phyloP scores from a whole-genome alignment of 2,329 filamentous ascomycete genomes.

The Emericellopsis atlantica region DNA sequence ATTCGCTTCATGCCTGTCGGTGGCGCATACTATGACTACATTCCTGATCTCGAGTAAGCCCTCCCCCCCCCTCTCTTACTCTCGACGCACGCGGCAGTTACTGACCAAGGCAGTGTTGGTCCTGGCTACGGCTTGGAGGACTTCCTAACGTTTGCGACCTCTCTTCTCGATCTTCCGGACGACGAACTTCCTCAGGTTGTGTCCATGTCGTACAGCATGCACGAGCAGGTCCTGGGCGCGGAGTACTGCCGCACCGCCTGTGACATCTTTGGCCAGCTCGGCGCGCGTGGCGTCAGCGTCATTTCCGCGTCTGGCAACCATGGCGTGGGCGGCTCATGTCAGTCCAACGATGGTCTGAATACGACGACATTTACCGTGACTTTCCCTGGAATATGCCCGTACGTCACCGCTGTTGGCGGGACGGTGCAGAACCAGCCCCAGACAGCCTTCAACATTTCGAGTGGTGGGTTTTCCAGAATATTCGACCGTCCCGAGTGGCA shows the following conservation, averaged over 20 bases:
- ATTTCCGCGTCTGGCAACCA: constrained; percentile 51
- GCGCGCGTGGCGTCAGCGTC: constrained; percentile 53
- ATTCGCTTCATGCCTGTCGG: constrained; percentile 19
- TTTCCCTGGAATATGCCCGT: constrained; percentile 36
- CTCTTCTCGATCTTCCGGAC: constrained; percentile 41
- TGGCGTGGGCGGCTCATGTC: constrained; percentile 21
- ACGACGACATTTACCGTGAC: constrained; percentile 17
- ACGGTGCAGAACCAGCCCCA: constrained; percentile 40
- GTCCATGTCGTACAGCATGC: constrained; percentile 58
- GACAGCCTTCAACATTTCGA: constrained; percentile 31
- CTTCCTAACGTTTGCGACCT: constrained; percentile 50
- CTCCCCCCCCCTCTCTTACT: too few species aligned
- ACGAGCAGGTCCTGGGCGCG: constrained; percentile 50
- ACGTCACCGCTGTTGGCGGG: constrained; percentile 49
- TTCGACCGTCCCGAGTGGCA: constrained; percentile 34
- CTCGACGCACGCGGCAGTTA: background rate
- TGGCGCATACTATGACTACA: constrained; percentile 15
- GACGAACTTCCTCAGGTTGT: constrained; percentile 48
- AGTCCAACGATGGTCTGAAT: constrained; percentile 21
- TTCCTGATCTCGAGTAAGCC: constrained; percentile 20
- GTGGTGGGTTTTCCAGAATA: constrained; percentile 39
- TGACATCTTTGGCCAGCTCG: constrained; percentile 51
- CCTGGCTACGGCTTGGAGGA: constrained; percentile 40
- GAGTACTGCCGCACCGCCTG: constrained; percentile 39
- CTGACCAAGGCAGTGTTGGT: constrained; percentile 5